A percentile compares a stretch with the other conserved stretches of the same genome.
Conservation (phyloP, 768 basidiomycete genomes). For the Calvatia gigantea region DNA sequence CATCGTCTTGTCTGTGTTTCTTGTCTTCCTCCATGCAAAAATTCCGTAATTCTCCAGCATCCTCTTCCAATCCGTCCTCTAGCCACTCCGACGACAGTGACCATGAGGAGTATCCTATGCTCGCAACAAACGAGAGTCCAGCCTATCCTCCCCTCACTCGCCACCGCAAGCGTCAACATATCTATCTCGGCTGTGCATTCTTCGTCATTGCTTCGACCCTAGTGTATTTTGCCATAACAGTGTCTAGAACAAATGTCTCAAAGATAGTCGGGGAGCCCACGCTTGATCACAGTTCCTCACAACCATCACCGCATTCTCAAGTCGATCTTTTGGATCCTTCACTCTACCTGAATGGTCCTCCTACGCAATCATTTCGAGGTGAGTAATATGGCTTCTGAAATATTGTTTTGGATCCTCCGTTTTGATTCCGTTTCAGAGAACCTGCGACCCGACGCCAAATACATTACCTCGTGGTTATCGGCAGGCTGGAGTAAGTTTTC, state of each 20-base stretch:
- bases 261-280: background rate
- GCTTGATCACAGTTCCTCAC: background rate
- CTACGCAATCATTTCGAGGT: slow-evolving; percentile 60
- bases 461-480: slow-evolving; percentile 71
- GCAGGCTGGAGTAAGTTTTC: slow-evolving; percentile 70
- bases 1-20: background rate
- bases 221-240: background rate
- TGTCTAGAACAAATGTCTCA: background rate
- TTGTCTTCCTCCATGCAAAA: slow-evolving; percentile 4
- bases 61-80: background rate
- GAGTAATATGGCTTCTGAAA: slow-evolving; percentile 8
- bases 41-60: background rate
- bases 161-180: slow-evolving; percentile 4
- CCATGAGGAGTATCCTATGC: slow-evolving; percentile 9
- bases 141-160: background rate
- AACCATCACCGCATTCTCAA: background rate
- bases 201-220: slow-evolving; percentile 4
- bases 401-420: background rate
- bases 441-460: slow-evolving; percentile 53
- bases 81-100: background rate
- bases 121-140: background rate
- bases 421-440: slow-evolving; percentile 43
- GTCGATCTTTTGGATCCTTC: slow-evolving; percentile 14
- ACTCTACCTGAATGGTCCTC: slow-evolving; percentile 40
- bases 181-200: slow-evolving; percentile 3